Evolutionary conservation across 345 rosid species (phyloP).

Genomic region (Populus euphratica): DNA sequence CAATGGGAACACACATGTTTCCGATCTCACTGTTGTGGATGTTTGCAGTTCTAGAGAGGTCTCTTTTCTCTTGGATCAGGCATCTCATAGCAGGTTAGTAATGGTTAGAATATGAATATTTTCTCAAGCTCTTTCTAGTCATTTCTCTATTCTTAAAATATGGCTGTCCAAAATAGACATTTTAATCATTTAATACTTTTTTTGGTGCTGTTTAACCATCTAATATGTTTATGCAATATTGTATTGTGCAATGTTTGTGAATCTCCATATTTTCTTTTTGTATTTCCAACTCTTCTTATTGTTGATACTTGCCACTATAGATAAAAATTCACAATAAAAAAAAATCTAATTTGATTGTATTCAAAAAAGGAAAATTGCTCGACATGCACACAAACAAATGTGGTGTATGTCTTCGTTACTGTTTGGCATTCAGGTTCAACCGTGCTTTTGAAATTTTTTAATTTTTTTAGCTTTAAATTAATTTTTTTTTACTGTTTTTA

Average conservation of each 20-base stretch:
- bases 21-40: conserved; percentile 34
- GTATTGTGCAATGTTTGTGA: not conserved
- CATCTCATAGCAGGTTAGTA: conserved; percentile 75
- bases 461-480: too few relatives aligned
- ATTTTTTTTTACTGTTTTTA: too few relatives aligned
- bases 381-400: not conserved
- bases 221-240: not conserved
- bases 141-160: not conserved
- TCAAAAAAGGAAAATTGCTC: not conserved
- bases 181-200: not conserved
- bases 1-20: conserved; percentile 28
- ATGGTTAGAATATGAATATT: conserved; percentile 1
- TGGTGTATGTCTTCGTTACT: not conserved
- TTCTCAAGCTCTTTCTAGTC: not conserved
- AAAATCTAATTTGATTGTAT: not conserved
- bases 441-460: too few relatives aligned
- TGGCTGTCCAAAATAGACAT: not conserved
- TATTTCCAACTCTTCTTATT: not conserved
- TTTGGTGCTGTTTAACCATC: not conserved
- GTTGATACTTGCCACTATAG: not conserved
- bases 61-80: conserved; percentile 64
- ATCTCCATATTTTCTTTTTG: not conserved
- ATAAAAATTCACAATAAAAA: not conserved
- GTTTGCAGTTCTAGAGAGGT: conserved; percentile 29
- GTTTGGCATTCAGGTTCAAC: too few relatives aligned